Base-by-base conservation (phyloP, 176 grass and related monocot genomes). In the Aegilops longissima region DNA sequence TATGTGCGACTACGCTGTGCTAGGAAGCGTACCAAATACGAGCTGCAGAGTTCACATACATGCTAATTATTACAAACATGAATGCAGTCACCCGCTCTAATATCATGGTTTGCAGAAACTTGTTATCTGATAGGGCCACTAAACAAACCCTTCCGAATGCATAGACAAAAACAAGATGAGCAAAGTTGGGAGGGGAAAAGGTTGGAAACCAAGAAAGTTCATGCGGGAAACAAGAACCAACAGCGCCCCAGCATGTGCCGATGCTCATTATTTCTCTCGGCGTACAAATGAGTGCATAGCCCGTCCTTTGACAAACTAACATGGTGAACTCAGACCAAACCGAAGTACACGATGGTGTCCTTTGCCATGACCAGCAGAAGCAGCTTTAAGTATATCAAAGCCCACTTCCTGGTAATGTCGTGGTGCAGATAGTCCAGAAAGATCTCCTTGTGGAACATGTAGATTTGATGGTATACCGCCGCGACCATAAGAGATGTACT, bases 401-500 rank as follows among this genome's bases (percentile, higher is more conserved):
- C 77, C 94, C 97, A 99, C 92, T 89, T 91, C 86, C 86, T 92
- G 56, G 97, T 96, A 42, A 93, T 89, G 20, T 96, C 92, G 18
- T 96, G 94, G 80, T 96, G 94, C 77, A 96, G 87, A 35, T 99
- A 99, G 70, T 99, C 97, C 45, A 99, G 94, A 89, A 99, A 80
- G 39, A 99, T 99, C 90, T 99, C 94, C 85, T 96, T 94, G 90
- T 94, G 90, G 83, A 99, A 99, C 80, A 93, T 93, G 79, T 99
- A 97, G 16, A 94, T 6, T 80, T 94, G 97, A 79, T 93, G 92
- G 78, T 93, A 94, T 45, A 94, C 93, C 2, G 89, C 90, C 0
- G 83, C 76, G 1, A 99, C 83, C 39, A 94, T 70, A 18, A 96
- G 12, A 70, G 88, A 93, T n/a, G 92, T 97, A 51, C 83, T 85